Base-by-base conservation (phyloP, 257 asterid genomes). In the Asclepias syriaca region DNA sequence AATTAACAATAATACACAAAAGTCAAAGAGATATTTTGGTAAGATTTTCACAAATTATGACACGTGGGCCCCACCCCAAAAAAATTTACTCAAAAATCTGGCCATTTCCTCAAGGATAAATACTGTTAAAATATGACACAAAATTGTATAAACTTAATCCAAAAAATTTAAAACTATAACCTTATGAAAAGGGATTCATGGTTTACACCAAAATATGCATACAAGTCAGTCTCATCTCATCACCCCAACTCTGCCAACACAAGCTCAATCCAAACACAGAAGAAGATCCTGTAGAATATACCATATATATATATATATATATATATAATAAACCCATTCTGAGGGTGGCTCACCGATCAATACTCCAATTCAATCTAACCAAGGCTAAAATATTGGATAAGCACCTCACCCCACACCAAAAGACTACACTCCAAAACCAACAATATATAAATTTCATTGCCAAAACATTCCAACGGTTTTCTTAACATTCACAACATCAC, bases 241-340 rank as follows among this genome's bases (percentile, higher is more conserved):
- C 39, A 34, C 67, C 71, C 46, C 61, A 27, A 39, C 73, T 54
- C 46, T 69, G 58, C 65, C 19, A 59, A 27, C 4, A 16, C 11
- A 13, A 59, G 10, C 43, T 27, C n/a, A 29, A n/a, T 29, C 43
- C 34, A 72, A 60, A 69, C 53, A 37, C 40, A 72, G 78, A 64
- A 43, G 87, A 46, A 85, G 84, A 85, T 85, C 67, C 87, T 49
- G 22, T 22, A 34, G 89, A 81, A 85, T 85, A 83, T 85, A 40
- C 89, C 57, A 48, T 72, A 34, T 34, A 34, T 34, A 34, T 4
- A 34, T 34, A 34, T 34, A 34, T 72, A 51, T n/a, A 4, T 34
- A 34, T 34, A 4, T 4, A 34, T 34, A 34, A 3, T 3, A 34
- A 3, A 34, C 16, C 27, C 40, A 57, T 8, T 27, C n/a, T 40